Conservation (phyloP, 495 filamentous ascomycete genomes). For the Trichoderma orchidacearum region DNA sequence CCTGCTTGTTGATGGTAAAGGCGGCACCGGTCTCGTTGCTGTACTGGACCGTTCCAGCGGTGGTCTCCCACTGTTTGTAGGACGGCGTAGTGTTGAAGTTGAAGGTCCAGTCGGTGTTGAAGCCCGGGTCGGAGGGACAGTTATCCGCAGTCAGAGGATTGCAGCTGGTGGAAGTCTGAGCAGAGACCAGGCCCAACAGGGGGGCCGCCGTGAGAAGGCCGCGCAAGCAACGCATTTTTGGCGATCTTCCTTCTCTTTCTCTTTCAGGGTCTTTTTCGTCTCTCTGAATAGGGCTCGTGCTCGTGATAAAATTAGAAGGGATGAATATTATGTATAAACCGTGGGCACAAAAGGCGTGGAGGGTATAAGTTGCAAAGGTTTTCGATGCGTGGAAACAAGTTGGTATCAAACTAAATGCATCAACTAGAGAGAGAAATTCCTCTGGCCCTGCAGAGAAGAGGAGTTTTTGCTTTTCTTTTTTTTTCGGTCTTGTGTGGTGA, state of each 20-base stretch:
- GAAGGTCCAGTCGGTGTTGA: slow-evolving; percentile 38
- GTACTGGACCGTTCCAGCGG: slow-evolving; percentile 42
- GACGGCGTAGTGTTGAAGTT: slow-evolving; percentile 54
- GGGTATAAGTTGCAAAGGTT: background rate
- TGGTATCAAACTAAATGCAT: background rate
- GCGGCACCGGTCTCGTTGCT: slow-evolving; percentile 41
- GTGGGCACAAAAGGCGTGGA: background rate
- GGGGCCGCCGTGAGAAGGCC: slow-evolving; percentile 20
- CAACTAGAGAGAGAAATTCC: background rate
- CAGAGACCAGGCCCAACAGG: slow-evolving; percentile 32
- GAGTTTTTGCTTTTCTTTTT: background rate
- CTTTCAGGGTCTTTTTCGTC: too few relatives aligned
- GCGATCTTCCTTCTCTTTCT: too few relatives aligned
- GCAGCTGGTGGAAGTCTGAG: slow-evolving; percentile 55
- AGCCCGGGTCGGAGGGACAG: slow-evolving; percentile 51
- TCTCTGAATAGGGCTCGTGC: too few relatives aligned
- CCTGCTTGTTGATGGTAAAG: slow-evolving; percentile 57
- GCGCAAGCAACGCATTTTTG: slow-evolving; percentile 4
- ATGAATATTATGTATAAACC: background rate
- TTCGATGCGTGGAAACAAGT: background rate
- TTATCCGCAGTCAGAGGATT: slow-evolving; percentile 44
- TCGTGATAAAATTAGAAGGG: background rate
- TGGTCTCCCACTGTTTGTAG: slow-evolving; percentile 45
- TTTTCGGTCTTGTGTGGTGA: too few relatives aligned
- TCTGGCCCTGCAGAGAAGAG: background rate